Evolutionary conservation across 495 filamentous ascomycete genomes (phyloP).

Genomic region (Penicillium psychrofluorescens): DNA sequence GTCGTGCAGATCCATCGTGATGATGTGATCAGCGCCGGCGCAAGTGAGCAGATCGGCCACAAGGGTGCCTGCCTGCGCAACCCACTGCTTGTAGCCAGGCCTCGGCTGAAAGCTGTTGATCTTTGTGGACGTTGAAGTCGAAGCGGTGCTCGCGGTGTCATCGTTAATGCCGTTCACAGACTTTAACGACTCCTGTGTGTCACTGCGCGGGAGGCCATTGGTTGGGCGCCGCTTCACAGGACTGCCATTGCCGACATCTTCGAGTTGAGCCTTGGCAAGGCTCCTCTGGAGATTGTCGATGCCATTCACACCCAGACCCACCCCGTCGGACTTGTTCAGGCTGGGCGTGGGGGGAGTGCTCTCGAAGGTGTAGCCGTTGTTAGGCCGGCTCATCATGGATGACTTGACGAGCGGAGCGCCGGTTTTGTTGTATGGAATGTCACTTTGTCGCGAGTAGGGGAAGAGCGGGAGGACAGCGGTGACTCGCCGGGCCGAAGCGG

Average conservation of each 20-base stretch:
- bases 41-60: conserved; percentile 92
- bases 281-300: conserved; percentile 57
- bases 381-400: conserved; percentile 38
- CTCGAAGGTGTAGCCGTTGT: conserved; percentile 82
- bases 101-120: conserved; percentile 63
- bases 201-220: conserved; percentile 43
- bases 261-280: conserved; percentile 53
- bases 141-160: conserved; percentile 49
- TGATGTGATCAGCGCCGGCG: conserved; percentile 91
- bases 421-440: conserved; percentile 90
- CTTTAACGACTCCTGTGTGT: conserved; percentile 54
- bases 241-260: conserved; percentile 41
- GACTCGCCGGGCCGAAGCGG: conserved; percentile 82
- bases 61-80: conserved; percentile 92
- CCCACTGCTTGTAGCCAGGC: conserved; percentile 96
- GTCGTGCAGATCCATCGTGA: conserved; percentile 94
- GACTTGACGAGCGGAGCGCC: conserved; percentile 80
- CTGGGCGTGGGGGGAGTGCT: conserved; percentile 81
- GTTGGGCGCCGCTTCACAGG: conserved; percentile 32
- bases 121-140: conserved; percentile 35
- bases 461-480: conserved; percentile 94
- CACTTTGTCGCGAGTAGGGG: conserved; percentile 90
- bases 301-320: conserved; percentile 51
- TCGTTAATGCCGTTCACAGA: conserved; percentile 37
- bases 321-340: conserved; percentile 55